These are phyloP conservation scores for Phlyctochytrium bullatum DNA, from an alignment of 192 early-diverging fungal species.

Conservation along the genomic window DNA sequence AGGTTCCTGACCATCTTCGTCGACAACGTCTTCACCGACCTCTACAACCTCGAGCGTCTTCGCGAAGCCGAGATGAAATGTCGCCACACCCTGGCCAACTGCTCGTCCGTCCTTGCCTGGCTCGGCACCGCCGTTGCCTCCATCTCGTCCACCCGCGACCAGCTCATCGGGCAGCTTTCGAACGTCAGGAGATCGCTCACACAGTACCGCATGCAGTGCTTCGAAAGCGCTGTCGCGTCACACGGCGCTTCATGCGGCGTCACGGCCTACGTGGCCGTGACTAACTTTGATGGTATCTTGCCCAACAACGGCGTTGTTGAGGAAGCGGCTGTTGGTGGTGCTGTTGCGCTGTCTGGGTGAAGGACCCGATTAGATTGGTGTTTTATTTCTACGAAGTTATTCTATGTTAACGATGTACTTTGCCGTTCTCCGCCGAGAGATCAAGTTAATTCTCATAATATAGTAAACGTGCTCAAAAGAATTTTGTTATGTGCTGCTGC, in stretches of 20 bases:
- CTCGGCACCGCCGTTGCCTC: not conserved
- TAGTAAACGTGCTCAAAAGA: no score
- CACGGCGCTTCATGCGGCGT: not conserved
- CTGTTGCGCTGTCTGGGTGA: not conserved
- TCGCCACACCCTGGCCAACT: not conserved
- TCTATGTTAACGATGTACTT: no score
- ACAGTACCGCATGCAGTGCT: not conserved
- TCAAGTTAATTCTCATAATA: no score
- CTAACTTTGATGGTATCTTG: not conserved
- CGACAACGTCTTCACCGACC: not conserved
- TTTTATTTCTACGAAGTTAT: no score
- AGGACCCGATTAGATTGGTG: no score
- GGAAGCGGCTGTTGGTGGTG: not conserved
- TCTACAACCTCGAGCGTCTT: not conserved
- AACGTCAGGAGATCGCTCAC: not conserved
- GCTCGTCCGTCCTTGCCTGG: not conserved
- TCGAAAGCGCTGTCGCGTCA: not conserved
- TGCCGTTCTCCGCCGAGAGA: no score
- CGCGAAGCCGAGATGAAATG: not conserved
- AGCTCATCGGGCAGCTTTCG: not conserved
- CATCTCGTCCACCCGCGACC: not conserved
- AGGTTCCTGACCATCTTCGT: not conserved
- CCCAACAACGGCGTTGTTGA: not conserved
- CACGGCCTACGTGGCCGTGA: not conserved
- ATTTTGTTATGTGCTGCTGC: no score